Evolutionary conservation across 148 eudicot species (phyloP).

Genomic region (Rhododendron griersonianum): DNA sequence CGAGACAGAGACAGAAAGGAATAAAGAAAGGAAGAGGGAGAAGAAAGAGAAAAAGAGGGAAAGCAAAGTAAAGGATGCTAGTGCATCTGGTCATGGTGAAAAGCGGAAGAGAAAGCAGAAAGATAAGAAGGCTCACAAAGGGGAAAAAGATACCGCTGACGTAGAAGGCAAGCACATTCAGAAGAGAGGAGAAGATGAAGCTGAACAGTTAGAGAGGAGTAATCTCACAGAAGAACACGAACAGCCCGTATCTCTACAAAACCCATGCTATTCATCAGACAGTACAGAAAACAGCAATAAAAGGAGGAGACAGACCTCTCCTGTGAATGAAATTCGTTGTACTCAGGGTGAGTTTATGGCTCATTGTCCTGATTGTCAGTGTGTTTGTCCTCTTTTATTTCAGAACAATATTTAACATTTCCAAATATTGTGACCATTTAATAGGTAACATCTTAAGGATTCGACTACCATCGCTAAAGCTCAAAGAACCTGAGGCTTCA

Average conservation of each 20-base stretch:
- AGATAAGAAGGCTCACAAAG: slow-evolving; percentile 10
- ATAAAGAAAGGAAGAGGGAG: slow-evolving; percentile 30
- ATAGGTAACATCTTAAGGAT: slow-evolving; percentile 61
- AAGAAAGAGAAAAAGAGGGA: slow-evolving; percentile 25
- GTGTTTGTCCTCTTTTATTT: background rate
- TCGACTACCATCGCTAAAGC: slow-evolving; percentile 33
- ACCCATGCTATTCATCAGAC: slow-evolving; percentile 60
- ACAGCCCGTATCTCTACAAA: slow-evolving; percentile 29
- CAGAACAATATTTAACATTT: background rate
- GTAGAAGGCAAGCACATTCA: slow-evolving; percentile 1
- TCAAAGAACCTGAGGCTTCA: slow-evolving; percentile 21
- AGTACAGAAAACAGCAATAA: slow-evolving; percentile 72
- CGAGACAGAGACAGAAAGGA: slow-evolving; percentile 38
- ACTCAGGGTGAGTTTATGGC: slow-evolving; percentile 35
- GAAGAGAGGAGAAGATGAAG: slow-evolving; percentile 13
- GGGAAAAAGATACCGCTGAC: background rate
- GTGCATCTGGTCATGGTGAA: slow-evolving; percentile 2
- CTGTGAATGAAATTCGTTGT: slow-evolving; percentile 18
- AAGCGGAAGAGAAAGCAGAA: slow-evolving; percentile 15
- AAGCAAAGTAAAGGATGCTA: slow-evolving; percentile 8
- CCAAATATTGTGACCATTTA: background rate
- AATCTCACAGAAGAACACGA: slow-evolving; percentile 72
- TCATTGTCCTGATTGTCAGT: background rate
- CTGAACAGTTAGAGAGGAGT: slow-evolving; percentile 53
- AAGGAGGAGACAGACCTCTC: slow-evolving; percentile 39